These are phyloP conservation scores for Talaromyces sp. DNA, from an alignment of 2,329 filamentous ascomycete species.

Conservation along the genomic window DNA sequence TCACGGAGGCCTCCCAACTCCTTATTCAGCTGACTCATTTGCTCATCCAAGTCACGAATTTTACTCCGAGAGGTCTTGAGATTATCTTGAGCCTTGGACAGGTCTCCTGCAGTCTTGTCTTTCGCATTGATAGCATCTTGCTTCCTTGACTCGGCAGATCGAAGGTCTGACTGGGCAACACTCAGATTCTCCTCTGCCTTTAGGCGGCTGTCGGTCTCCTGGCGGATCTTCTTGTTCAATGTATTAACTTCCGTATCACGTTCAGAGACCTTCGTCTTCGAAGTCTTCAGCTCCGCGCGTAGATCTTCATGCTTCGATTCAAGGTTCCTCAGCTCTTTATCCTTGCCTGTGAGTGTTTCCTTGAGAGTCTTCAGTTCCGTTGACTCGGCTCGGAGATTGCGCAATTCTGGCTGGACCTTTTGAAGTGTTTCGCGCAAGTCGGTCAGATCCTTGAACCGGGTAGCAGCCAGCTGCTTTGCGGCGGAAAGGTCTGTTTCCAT, in stretches of 20 bases:
- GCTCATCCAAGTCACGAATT: slow-evolving; percentile 73
- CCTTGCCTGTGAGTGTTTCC: slow-evolving; percentile 69
- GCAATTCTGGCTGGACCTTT: slow-evolving; percentile 84
- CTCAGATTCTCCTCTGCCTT: slow-evolving; percentile 79
- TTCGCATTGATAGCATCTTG: slow-evolving; percentile 73
- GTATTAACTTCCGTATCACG: slow-evolving; percentile 77
- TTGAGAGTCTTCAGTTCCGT: slow-evolving; percentile 72
- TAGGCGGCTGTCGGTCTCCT: slow-evolving; percentile 70
- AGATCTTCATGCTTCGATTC: slow-evolving; percentile 84
- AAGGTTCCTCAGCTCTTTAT: slow-evolving; percentile 69
- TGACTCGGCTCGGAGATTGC: slow-evolving; percentile 75
- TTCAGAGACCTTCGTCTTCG: slow-evolving; percentile 71
- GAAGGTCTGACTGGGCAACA: slow-evolving; percentile 73
- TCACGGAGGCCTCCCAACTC: slow-evolving; percentile 72
- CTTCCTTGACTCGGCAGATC: slow-evolving; percentile 76
- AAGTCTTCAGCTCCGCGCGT: slow-evolving; percentile 69
- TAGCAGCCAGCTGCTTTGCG: slow-evolving; percentile 82
- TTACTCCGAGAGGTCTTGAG: slow-evolving; percentile 58
- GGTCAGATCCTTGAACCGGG: slow-evolving; percentile 82
- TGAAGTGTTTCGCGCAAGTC: slow-evolving; percentile 78
- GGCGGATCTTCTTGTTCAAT: slow-evolving; percentile 75
- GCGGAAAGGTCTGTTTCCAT: slow-evolving; percentile 83
- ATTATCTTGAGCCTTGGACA: slow-evolving; percentile 73
- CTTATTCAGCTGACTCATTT: slow-evolving; percentile 67
- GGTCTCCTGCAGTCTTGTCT: slow-evolving; percentile 71